Evolutionary conservation across 768 basidiomycete species (phyloP).

Genomic region (Tylopilus rubrobrunneus): DNA sequence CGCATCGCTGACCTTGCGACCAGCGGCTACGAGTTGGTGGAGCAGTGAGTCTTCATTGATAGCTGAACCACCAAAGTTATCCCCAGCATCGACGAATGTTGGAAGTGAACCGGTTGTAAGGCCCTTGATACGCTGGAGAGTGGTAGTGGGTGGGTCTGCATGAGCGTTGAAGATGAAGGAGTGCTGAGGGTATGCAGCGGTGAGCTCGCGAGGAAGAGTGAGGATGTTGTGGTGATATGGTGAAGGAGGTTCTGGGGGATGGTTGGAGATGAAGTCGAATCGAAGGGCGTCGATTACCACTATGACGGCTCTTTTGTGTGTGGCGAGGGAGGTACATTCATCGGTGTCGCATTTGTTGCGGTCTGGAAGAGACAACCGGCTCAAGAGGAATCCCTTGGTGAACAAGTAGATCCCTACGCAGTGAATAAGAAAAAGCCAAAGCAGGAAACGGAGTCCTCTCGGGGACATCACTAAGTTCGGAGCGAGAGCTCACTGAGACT

Average conservation of each 20-base stretch:
- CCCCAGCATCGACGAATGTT: slow-evolving; percentile 92
- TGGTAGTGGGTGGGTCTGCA: slow-evolving; percentile 93
- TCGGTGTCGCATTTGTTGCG: slow-evolving; percentile 51
- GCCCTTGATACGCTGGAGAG: slow-evolving; percentile 92
- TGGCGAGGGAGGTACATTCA: slow-evolving; percentile 40
- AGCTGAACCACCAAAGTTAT: slow-evolving; percentile 84
- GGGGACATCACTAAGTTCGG: slow-evolving; percentile 16
- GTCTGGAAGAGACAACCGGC: slow-evolving; percentile 43
- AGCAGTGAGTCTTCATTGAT: slow-evolving; percentile 88
- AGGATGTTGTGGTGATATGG: slow-evolving; percentile 80
- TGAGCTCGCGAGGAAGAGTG: slow-evolving; percentile 72
- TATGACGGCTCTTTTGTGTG: slow-evolving; percentile 76
- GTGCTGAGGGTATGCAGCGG: slow-evolving; percentile 54
- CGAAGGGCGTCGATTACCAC: slow-evolving; percentile 91
- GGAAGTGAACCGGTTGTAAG: slow-evolving; percentile 93
- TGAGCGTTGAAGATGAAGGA: slow-evolving; percentile 88
- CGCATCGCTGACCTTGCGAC: slow-evolving; percentile 49
- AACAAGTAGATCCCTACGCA: slow-evolving; percentile 83
- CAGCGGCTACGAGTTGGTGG: slow-evolving; percentile 58
- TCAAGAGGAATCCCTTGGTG: slow-evolving; percentile 88
- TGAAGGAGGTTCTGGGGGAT: slow-evolving; percentile 53
- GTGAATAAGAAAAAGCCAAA: slow-evolving; percentile 68
- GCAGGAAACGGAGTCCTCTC: slow-evolving; percentile 31
- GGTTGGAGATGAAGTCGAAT: slow-evolving; percentile 84
- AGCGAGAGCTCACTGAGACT: neutral